Percentiles rank a stretch among this genome's conserved stretches.
Evolutionary conservation across 495 filamentous ascomycete genomes (phyloP).

Genomic region (Penicillium angulare): DNA sequence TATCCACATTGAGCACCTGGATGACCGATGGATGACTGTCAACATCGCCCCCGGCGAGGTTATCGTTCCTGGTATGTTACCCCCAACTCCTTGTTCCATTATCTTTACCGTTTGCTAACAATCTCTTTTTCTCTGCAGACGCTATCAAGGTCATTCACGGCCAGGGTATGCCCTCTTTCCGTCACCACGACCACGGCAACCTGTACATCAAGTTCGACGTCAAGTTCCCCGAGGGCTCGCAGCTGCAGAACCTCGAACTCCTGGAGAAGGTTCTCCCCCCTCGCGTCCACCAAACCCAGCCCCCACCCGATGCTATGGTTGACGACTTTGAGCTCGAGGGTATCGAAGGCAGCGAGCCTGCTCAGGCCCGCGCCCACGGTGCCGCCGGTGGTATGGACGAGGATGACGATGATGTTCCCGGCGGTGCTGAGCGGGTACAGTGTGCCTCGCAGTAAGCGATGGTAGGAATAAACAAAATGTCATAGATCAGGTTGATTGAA

Average conservation of each 20-base stretch:
- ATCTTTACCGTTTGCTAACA: constrained; percentile 12
- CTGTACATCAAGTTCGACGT: constrained; percentile 97
- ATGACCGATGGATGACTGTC: constrained; percentile 93
- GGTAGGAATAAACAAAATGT: constrained; percentile 1
- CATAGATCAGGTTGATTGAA: neutral
- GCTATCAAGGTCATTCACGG: constrained; percentile 91
- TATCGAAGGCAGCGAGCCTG: constrained; percentile 64
- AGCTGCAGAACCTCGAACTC: constrained; percentile 52
- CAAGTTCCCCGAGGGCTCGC: constrained; percentile 77
- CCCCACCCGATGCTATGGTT: constrained; percentile 80
- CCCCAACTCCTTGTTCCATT: neutral
- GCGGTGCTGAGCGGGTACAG: constrained; percentile 89
- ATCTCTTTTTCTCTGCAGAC: constrained; percentile 53
- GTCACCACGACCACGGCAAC: constrained; percentile 95
- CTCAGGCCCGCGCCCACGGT: constrained; percentile 70
- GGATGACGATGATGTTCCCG: constrained; percentile 74
- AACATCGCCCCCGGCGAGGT: constrained; percentile 90
- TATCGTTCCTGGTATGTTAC: constrained; percentile 80
- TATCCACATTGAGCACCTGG: constrained; percentile 92
- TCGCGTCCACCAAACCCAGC: constrained; percentile 55
- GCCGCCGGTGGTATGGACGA: constrained; percentile 73
- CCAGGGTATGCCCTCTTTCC: constrained; percentile 96
- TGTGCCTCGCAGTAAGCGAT: constrained; percentile 88
- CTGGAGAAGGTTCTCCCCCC: constrained; percentile 82
- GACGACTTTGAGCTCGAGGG: constrained; percentile 84